These are phyloP conservation scores for Penicillium sp. DNA, from an alignment of 2,329 filamentous ascomycete genomes.

Conservation along the genomic window DNA sequence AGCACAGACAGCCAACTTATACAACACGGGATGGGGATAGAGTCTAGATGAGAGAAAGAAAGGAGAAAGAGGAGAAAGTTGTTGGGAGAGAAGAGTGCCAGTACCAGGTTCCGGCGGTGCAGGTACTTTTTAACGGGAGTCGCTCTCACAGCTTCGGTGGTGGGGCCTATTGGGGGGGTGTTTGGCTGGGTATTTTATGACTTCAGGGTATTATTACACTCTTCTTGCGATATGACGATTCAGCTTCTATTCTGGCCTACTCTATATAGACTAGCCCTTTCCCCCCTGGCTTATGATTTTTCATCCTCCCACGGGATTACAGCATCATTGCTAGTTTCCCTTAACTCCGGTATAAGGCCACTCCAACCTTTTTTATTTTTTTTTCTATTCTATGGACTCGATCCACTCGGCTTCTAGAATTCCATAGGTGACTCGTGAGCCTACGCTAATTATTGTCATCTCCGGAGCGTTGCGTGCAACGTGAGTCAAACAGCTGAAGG, in stretches of 20 bases:
- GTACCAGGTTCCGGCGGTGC: constrained; percentile 30
- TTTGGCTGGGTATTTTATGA: constrained; percentile 14
- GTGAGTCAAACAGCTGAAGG: neutral
- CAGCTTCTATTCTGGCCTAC: neutral
- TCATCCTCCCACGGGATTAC: neutral
- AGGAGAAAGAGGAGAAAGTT: constrained; percentile 17
- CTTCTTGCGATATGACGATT: neutral
- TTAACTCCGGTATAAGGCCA: neutral
- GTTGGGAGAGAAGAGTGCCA: constrained; percentile 25
- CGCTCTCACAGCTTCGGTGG: constrained; percentile 20
- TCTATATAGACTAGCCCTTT: neutral
- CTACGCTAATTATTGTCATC: constrained; percentile 1
- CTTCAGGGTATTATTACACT: constrained; percentile 15
- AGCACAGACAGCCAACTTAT: constrained; percentile 4
- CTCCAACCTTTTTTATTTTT: neutral
- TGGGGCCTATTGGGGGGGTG: constrained; percentile 13
- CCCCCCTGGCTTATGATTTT: neutral
- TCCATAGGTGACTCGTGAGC: neutral
- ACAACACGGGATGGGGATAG: constrained; percentile 12
- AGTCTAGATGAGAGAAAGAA: constrained; percentile 1
- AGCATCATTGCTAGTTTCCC: neutral
- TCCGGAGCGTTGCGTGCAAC: neutral
- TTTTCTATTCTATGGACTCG: neutral
- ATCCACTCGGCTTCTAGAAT: neutral
- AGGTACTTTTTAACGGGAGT: constrained; percentile 33